Base-by-base conservation (phyloP, 306 rosid species). In the Canavalia ensiformis region DNA sequence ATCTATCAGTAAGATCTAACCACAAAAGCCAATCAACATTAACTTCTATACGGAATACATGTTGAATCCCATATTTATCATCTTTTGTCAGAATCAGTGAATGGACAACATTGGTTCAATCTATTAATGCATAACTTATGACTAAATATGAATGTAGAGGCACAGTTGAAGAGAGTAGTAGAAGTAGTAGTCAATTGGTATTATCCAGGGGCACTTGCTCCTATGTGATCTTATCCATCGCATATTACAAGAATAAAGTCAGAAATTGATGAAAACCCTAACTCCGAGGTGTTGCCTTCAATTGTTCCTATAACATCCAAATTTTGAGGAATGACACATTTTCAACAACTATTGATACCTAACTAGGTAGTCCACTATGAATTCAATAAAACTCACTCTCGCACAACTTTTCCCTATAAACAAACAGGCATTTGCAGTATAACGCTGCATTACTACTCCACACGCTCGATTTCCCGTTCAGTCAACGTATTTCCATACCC, bases 271-370 rank as follows among this genome's bases (percentile, higher is more conserved):
- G 44, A 59, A 74, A 79, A 34, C 5, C 41, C 78, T 9, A 44
- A 41, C 42, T 37, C 79, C 2, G 5, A 2, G 30, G 12, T 35
- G 41, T 65, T 18, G 30, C 2, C 72, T 29, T 66, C 47, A 41
- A 37, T 29, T 33, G 74, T 8, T 41, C 45, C 52, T 11, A 68
- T 0, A 60, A 70, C 68, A 64, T 85, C 47, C 78, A 13, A 77
- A 66, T 47, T 72, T 77, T 25, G 18, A 58, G 70, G 58, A 72
- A 81, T 7, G n/a, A 46, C 28, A 45, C 39, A 63, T 30, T 81
- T 76, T 63, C 75, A 47, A 44, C 9, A 28, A 62, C 8, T 8
- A 62, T 5, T 42, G 30, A 52, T 47, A 79, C 79, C 79, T 70
- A 52, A 85, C 70, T 4, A 75, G 45, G 55, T 56, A 37, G 46